phyloP scores from a whole-genome alignment of 768 basidiomycete species.

The Pisolithus microcarpus region DNA sequence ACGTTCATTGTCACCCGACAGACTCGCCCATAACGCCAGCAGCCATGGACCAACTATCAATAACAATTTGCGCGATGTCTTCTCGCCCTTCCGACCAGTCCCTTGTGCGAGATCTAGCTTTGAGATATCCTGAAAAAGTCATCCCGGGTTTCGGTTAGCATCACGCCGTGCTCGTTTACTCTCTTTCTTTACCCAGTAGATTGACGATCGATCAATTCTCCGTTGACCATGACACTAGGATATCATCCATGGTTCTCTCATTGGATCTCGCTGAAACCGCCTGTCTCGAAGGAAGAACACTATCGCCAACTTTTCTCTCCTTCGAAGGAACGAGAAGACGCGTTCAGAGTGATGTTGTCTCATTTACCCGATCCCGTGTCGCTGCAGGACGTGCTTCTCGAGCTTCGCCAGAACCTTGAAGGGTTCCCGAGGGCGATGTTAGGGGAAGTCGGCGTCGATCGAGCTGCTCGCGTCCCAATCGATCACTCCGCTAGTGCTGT shows the following conservation, averaged over 20 bases:
- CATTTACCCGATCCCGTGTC: constrained; percentile 67
- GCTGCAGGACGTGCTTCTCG: constrained; percentile 49
- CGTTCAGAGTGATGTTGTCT: constrained; percentile 52
- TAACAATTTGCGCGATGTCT: constrained; percentile 83
- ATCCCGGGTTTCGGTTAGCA: constrained; percentile 84
- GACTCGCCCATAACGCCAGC: constrained; percentile 50
- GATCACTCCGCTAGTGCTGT: constrained; percentile 44
- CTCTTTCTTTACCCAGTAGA: constrained; percentile 8
- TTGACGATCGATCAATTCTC: not conserved
- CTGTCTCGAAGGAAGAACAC: constrained; percentile 57
- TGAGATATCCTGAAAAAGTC: constrained; percentile 54
- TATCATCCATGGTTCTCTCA: constrained; percentile 95
- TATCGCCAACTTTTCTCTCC: constrained; percentile 65
- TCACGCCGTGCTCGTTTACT: constrained; percentile 4
- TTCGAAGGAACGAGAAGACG: constrained; percentile 25
- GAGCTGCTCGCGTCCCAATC: constrained; percentile 65
- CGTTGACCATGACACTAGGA: constrained; percentile 38
- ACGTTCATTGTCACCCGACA: constrained; percentile 91
- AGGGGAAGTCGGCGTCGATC: constrained; percentile 91
- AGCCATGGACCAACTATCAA: constrained; percentile 48
- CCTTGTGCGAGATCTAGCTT: constrained; percentile 61
- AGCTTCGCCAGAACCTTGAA: constrained; percentile 54
- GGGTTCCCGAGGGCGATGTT: constrained; percentile 69
- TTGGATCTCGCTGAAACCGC: constrained; percentile 48
- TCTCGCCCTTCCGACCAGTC: constrained; percentile 59